Evolutionary conservation across 345 rosid species (phyloP).

Genomic region (Brassica incana): DNA sequence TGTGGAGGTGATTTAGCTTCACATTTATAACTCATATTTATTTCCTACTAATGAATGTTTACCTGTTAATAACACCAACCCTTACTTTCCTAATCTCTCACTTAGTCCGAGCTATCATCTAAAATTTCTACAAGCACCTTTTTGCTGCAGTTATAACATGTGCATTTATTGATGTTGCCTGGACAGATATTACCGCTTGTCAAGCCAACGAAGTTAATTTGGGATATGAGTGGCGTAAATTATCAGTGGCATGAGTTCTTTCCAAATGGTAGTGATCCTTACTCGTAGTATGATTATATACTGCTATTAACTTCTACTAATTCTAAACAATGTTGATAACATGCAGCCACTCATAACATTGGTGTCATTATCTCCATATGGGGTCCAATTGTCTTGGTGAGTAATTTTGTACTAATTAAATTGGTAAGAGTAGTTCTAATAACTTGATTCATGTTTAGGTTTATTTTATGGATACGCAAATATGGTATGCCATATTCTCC

Average conservation of each 20-base stretch:
- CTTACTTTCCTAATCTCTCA: conserved; percentile 6
- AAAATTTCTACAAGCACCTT: conserved; percentile 7
- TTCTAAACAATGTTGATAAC: conserved; percentile 28
- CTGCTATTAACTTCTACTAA: not conserved
- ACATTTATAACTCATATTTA: conserved; percentile 6
- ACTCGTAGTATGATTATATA: conserved; percentile 4
- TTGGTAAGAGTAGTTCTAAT: conserved; percentile 23
- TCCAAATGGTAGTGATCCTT: conserved; percentile 57
- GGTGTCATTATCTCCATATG: conserved; percentile 91
- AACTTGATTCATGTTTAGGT: conserved; percentile 54
- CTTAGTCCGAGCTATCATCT: conserved; percentile 14
- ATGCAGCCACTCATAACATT: conserved; percentile 72
- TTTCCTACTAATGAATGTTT: conserved; percentile 20
- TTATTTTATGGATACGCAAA: conserved; percentile 93
- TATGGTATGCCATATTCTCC: conserved; percentile 97
- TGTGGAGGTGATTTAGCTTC: conserved; percentile 67
- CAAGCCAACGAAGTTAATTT: conserved; percentile 75
- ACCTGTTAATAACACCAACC: conserved; percentile 5
- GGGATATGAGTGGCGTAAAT: conserved; percentile 58
- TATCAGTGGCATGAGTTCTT: conserved; percentile 94
- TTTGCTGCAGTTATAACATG: conserved; percentile 21
- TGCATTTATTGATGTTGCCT: conserved; percentile 25
- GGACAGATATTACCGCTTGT: conserved; percentile 80
- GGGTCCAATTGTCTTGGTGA: conserved; percentile 90
- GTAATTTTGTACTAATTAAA: conserved; percentile 28